Conservation (phyloP, 257 asterid species). For the Nicotiana paniculata region DNA sequence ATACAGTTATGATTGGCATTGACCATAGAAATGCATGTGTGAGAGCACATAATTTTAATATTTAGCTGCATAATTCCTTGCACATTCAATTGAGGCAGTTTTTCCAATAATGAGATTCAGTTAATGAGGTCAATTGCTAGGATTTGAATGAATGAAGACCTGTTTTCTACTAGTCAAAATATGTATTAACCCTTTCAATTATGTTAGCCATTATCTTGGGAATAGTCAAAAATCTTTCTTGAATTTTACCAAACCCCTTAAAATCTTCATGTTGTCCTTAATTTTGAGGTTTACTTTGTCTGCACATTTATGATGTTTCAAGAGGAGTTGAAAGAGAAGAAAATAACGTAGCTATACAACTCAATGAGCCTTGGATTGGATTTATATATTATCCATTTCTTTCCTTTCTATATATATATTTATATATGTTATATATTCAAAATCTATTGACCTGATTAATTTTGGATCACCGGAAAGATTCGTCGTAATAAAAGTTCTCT, state of each 20-base stretch:
- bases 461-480: background rate
- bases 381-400: too few relatives aligned
- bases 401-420: too few relatives aligned
- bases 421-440: too few relatives aligned
- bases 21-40: conserved; percentile 11
- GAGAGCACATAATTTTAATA: background rate
- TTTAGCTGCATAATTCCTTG: conserved; percentile 16
- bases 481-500: too few relatives aligned
- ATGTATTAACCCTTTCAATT: conserved; percentile 2
- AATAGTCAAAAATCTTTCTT: conserved; percentile 24
- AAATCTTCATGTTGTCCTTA: background rate
- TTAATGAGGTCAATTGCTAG: conserved; percentile 32
- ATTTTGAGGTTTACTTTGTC: background rate
- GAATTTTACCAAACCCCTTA: conserved; percentile 20
- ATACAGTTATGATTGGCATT: conserved; percentile 11
- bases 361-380: too few relatives aligned
- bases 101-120: conserved; percentile 36
- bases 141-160: conserved; percentile 39
- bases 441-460: background rate
- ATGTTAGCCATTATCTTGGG: conserved; percentile 9
- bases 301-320: background rate
- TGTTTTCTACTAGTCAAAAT: background rate
- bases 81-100: conserved; percentile 24
- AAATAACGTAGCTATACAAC: background rate
- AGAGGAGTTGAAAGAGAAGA: background rate